phyloP scores from a whole-genome alignment of 2,329 filamentous ascomycete species.

The Emmonsia crescens region DNA sequence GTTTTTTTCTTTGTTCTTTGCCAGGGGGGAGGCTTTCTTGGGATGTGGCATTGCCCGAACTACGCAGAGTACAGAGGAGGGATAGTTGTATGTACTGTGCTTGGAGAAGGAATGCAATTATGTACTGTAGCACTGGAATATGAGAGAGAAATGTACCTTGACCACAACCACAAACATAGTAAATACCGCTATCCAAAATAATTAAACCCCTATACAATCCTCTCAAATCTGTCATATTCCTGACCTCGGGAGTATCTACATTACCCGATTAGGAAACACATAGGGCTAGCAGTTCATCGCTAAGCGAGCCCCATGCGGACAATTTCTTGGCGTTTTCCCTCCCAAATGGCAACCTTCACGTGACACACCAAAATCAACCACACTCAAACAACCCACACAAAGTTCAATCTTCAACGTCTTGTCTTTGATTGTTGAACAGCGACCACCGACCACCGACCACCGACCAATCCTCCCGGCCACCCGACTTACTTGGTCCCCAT shows the following conservation, averaged over 20 bases:
- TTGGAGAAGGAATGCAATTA: too few relatives aligned
- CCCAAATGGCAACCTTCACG: rapidly evolving
- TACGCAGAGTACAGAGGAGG: too few relatives aligned
- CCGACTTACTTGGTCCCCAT: conserved; percentile 41
- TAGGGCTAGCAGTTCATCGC: conserved; percentile 18
- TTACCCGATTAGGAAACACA: conserved; percentile 12
- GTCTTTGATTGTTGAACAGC: conserved; percentile 14
- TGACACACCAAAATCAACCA: conserved; percentile 13
- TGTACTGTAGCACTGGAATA: too few relatives aligned
- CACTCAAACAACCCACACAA: conserved; percentile 33
- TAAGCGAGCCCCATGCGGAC: conserved; percentile 34
- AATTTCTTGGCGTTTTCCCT: background rate
- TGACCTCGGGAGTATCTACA: too few relatives aligned
- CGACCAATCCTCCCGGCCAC: conserved; percentile 24
- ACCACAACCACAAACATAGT: too few relatives aligned
- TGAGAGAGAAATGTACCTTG: too few relatives aligned
- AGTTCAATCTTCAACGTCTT: conserved; percentile 20
- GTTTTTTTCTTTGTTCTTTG: background rate
- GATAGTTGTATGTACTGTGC: too few relatives aligned
- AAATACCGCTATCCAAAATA: too few relatives aligned
- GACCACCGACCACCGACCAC: conserved; percentile 35
- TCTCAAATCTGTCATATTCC: too few relatives aligned
- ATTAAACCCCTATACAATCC: too few relatives aligned
- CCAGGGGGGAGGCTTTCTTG: background rate
- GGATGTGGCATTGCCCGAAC: too few relatives aligned